Evolutionary conservation across 345 rosid genomes (phyloP), one percentile per base, ranked within the genome.

Genomic region (Garcia nutans): DNA sequence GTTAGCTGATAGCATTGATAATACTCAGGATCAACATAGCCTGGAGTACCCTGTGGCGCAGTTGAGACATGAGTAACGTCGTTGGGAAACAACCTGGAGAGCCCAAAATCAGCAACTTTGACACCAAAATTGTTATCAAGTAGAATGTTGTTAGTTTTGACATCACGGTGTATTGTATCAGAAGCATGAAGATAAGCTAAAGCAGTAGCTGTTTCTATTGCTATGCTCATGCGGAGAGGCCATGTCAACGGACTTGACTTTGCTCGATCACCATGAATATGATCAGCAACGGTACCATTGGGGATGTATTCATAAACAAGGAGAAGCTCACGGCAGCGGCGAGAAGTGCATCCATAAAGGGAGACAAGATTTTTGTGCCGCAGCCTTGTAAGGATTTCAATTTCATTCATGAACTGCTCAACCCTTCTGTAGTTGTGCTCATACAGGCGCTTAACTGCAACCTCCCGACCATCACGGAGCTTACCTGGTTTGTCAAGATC

Each of bases 301-400:
- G 75, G 65, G 47, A 77, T 63, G 61, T 54, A 66, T 54, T 73
- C 74, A 73, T 74, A 83, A 70, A 80, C 86, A 5, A 83, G 86
- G 50, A 83, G 82, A 42, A 83, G 84, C n/a, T 78, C 77, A 20
- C 62, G 86, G 66, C 84, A 77, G 69, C 62, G 82, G 3, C 76
- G 77, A 10, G 86, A 83, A 50, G 86, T 77, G 74, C 84, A 83
- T 45, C 86, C 84, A 31, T 80, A 83, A 54, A 80, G 86, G 45
- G 78, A 55, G 44, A 83, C 86, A 0, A 83, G 84, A 65, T 83
- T 80, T 66, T 72, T 72, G 76, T 83, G 86, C n/a, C 76, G 82
- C 17, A 83, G 72, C 10, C 82, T 75, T 9, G 84, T 78, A 19
- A 83, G 82, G 60, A 83, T 83, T 61, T 71, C 54, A 28, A 80